Percentiles rank a stretch among this genome's conserved stretches.
Conservation (phyloP, 1,284 basidiomycete species). For the Veloboletus limbatus region DNA sequence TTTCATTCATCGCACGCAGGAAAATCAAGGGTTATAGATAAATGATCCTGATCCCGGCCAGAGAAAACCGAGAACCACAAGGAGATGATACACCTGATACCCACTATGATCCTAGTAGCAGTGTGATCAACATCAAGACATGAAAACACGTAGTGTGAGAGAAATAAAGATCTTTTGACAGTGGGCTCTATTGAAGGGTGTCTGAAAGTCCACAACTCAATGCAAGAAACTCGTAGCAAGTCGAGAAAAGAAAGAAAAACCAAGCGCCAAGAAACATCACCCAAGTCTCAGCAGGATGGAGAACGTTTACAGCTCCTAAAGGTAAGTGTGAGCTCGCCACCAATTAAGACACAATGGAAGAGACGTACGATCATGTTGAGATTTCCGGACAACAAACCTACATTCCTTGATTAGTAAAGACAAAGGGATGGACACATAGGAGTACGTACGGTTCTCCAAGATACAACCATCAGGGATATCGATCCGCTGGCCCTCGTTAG, state of each 20-base stretch:
- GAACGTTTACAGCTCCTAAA: conserved; percentile 32
- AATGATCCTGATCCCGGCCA: no score
- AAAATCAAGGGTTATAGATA: no score
- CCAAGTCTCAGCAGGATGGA: no score
- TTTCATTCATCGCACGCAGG: no score
- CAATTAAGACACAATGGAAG: not conserved
- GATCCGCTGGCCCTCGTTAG: conserved; percentile 93
- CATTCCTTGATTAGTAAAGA: conserved; percentile 9
- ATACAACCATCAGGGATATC: conserved; percentile 95
- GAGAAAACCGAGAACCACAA: no score
- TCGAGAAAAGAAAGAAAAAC: conserved; percentile 11
- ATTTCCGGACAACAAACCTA: conserved; percentile 62
- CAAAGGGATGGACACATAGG: not conserved
- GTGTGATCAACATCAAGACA: conserved; percentile 5
- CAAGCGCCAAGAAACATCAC: conserved; percentile 2
- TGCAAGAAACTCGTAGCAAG: conserved; percentile 11
- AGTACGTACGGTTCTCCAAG: conserved; percentile 79
- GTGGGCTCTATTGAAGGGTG: conserved; percentile 20
- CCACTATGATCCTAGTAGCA: conserved; percentile 8
- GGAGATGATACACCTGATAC: not conserved
- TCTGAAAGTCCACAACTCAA: conserved; percentile 18
- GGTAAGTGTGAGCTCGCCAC: conserved; percentile 1
- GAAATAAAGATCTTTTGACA: not conserved
- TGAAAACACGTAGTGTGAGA: not conserved
- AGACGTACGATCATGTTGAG: conserved; percentile 65